Evolutionary conservation across 306 rosid species (phyloP), one percentile per base, ranked within the genome.

Genomic region (Styphnolobium japonicum): DNA sequence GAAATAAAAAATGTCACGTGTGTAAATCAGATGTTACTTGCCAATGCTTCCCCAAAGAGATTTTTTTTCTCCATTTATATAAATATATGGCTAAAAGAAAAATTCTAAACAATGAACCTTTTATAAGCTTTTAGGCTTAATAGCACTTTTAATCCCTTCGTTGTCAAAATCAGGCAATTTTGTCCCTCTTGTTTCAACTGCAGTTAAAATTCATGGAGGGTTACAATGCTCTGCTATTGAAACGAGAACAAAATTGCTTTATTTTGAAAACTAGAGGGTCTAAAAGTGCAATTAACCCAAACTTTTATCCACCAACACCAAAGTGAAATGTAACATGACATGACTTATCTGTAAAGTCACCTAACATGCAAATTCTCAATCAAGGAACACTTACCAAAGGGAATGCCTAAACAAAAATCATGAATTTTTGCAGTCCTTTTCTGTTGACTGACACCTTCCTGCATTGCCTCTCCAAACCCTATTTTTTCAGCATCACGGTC

Each of bases 381-480:
- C 60, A 19, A 42, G 71, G 55, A 71, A 78, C 70, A 83, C 90
- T 85, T 66, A 89, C 98, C 98, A 73, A 89, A 94, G 45, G 98
- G 98, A 82, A 94, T 92, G 69, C 97, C 98, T 14, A 94, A 94
- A 85, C 98, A 94, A 80, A 94, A 94, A 82, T 94, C 98, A 85
- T 94, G 98, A 73, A 94, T 86, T 85, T 89, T 92, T 2, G 98
- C 97, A 15, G 89, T 73, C 40, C 76, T 73, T 83, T 85, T 84
- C 36, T 51, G 89, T 60, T 86, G 86, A 76, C 27, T 37, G 23
- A 49, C 85, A 72, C 12, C 78, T 80, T 76, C 90, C 23, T 18
- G 84, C 2, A 16, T 57, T 71, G 73, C 33, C 85, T 89, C 83
- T 73, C 14, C 81, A 12, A 34, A 60, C 48, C 77, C 87, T 16